These are phyloP conservation scores for Neoscytalidium dimidiatum DNA, from an alignment of 2,329 filamentous ascomycete genomes.

Conservation along the genomic window DNA sequence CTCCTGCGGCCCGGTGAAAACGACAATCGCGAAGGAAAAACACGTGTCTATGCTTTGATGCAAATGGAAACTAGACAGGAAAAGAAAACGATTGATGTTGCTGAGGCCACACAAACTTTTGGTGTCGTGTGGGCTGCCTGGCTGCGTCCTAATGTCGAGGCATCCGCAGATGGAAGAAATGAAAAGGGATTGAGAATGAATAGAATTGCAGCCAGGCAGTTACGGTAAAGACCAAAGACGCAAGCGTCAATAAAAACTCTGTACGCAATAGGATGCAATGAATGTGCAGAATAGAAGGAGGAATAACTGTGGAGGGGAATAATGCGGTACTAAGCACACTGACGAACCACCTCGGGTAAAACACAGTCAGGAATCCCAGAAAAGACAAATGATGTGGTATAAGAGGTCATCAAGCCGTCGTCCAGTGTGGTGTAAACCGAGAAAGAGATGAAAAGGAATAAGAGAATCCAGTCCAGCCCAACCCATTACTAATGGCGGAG, in stretches of 20 bases:
- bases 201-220: slow-evolving; percentile 4
- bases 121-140: neutral
- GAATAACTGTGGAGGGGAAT: neutral
- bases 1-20: no score
- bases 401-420: slow-evolving; percentile 10
- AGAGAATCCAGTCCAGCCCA: slow-evolving; percentile 1
- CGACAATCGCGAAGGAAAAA: neutral
- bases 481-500: slow-evolving; percentile 1
- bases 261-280: slow-evolving; percentile 14
- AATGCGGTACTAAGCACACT: slow-evolving; percentile 6
- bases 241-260: slow-evolving; percentile 12
- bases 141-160: neutral
- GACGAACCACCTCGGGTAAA: slow-evolving; percentile 3
- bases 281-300: slow-evolving; percentile 8
- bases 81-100: neutral
- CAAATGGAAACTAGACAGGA: neutral
- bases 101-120: neutral
- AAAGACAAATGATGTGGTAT: slow-evolving; percentile 8
- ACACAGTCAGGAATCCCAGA: neutral
- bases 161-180: neutral
- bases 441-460: slow-evolving; percentile 1
- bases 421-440: slow-evolving; percentile 3
- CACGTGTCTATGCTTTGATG: slow-evolving; percentile 9
- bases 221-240: neutral
- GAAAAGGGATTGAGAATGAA: neutral